A percentile compares a stretch with the other conserved stretches of the same genome.
These are phyloP conservation scores for Ceratocystiopsis sp. DNA, from an alignment of 2,329 filamentous ascomycete genomes.

Conservation along the genomic window DNA sequence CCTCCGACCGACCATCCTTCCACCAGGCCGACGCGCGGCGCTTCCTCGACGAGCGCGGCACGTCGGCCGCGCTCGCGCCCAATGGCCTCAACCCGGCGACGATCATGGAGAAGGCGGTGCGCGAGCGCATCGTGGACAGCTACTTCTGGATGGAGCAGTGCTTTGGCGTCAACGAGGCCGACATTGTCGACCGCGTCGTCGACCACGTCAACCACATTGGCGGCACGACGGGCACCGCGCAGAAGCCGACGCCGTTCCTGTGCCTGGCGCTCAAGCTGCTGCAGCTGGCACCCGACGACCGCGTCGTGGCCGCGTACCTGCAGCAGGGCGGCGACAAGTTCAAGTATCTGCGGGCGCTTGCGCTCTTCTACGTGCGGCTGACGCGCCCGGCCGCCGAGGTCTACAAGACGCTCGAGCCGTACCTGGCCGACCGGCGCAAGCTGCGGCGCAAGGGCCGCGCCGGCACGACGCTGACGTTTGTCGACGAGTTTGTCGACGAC, in stretches of 20 bases:
- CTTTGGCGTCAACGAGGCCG: constrained; percentile 76
- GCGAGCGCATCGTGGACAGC: constrained; percentile 84
- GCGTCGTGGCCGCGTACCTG: constrained; percentile 66
- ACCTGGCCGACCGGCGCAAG: constrained; percentile 69
- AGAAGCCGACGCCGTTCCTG: constrained; percentile 82
- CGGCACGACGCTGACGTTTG: constrained; percentile 57
- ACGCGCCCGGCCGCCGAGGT: constrained; percentile 72
- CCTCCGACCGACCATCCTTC: constrained; percentile 1
- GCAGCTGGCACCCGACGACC: constrained; percentile 66
- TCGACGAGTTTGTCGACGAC: constrained; percentile 92
- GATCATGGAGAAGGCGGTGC: constrained; percentile 87
- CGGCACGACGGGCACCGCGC: constrained; percentile 68
- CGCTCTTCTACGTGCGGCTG: constrained; percentile 82
- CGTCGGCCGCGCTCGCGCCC: constrained; percentile 55
- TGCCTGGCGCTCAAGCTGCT: constrained; percentile 91
- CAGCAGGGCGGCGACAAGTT: constrained; percentile 57
- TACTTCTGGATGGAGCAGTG: constrained; percentile 99
- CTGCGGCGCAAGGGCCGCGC: constrained; percentile 58
- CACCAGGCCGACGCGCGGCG: constrained; percentile 66
- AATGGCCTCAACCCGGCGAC: constrained; percentile 88
- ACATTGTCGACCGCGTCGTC: constrained; percentile 76
- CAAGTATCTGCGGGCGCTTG: constrained; percentile 78
- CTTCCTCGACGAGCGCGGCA: constrained; percentile 84
- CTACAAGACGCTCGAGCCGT: constrained; percentile 64
- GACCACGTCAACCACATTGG: constrained; percentile 69